These are phyloP conservation scores for Sporothrix inflata DNA, from an alignment of 2,329 filamentous ascomycete genomes.

Conservation along the genomic window DNA sequence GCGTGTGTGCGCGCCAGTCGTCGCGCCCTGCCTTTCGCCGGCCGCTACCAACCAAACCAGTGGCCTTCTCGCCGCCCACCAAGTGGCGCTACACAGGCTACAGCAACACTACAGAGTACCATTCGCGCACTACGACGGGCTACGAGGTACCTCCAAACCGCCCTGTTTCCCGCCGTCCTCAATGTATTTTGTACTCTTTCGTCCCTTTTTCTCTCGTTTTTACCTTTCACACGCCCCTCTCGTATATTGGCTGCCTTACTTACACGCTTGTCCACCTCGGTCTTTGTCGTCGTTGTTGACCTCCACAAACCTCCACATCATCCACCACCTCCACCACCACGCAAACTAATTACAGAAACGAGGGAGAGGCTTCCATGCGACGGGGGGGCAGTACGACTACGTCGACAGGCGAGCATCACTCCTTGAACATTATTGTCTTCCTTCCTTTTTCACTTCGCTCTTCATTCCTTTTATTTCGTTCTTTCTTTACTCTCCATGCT, in stretches of 20 bases:
- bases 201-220: background rate
- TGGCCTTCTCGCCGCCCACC: constrained; percentile 11
- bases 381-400: constrained; percentile 20
- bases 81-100: constrained; percentile 18
- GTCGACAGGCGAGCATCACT: constrained; percentile 16
- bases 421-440: background rate
- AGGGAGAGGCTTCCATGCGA: constrained; percentile 22
- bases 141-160: background rate
- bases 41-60: constrained; percentile 15
- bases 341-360: constrained; percentile 25
- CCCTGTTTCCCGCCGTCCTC: background rate
- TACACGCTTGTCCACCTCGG: constrained; percentile 13
- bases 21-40: constrained; percentile 1
- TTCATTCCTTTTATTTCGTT: background rate
- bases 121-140: constrained; percentile 18
- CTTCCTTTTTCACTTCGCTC: background rate
- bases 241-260: constrained; percentile 29
- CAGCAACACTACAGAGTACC: constrained; percentile 15
- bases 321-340: constrained; percentile 27
- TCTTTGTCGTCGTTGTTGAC: constrained; percentile 26
- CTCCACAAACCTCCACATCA: constrained; percentile 27
- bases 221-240: constrained; percentile 18
- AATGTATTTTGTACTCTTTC: background rate
- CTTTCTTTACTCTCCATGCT: background rate
- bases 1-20: constrained; percentile 6